Conservation (phyloP, 2,329 filamentous ascomycete species). For the Coniella vitis region DNA sequence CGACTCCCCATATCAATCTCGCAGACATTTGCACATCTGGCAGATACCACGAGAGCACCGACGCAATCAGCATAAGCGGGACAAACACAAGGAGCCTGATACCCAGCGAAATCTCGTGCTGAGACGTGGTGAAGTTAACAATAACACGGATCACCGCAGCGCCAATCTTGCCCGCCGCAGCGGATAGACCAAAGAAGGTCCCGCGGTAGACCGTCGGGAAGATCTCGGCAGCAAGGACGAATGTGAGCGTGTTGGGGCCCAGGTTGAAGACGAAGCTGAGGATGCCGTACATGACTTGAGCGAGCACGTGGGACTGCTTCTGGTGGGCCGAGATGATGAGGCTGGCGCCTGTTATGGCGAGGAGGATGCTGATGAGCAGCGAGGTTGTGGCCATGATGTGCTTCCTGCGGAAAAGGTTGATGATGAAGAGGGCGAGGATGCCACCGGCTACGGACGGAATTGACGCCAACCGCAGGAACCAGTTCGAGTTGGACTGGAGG, state of each 20-base stretch:
- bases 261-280: conserved; percentile 23
- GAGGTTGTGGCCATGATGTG: conserved; percentile 14
- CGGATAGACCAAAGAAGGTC: conserved; percentile 25
- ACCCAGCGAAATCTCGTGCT: neutral
- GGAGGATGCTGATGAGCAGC: conserved; percentile 11
- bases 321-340: conserved; percentile 14
- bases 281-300: conserved; percentile 20
- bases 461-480: conserved; percentile 14
- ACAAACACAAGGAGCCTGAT: neutral
- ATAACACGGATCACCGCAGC: conserved; percentile 20
- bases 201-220: conserved; percentile 26
- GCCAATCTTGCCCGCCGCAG: conserved; percentile 25
- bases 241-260: conserved; percentile 25
- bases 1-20: neutral
- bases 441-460: conserved; percentile 16
- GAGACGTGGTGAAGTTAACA: neutral
- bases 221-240: conserved; percentile 26
- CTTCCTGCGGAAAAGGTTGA: conserved; percentile 16
- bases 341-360: conserved; percentile 17
- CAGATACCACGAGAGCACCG: neutral
- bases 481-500: conserved; percentile 10
- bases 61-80: conserved; percentile 3
- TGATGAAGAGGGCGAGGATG: conserved; percentile 13
- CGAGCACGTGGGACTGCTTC: conserved; percentile 5
- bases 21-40: conserved; percentile 7